These are phyloP conservation scores for Arthrocladium fulminans DNA, from an alignment of 2,329 filamentous ascomycete species.

Conservation along the genomic window DNA sequence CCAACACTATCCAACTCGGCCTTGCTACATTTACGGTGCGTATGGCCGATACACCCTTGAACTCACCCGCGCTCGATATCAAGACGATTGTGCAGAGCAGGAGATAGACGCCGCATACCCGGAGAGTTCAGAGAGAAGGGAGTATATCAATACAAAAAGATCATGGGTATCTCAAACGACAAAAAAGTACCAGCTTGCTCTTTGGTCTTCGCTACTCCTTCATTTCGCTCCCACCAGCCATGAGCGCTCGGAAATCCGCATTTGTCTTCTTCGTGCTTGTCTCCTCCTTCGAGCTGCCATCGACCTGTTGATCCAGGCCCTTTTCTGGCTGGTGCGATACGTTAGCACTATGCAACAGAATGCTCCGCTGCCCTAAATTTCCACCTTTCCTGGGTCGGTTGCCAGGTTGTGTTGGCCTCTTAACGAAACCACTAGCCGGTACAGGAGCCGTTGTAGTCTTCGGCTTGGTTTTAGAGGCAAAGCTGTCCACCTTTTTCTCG, in stretches of 20 bases:
- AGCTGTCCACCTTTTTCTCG: constrained; percentile 35
- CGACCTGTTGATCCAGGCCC: background rate
- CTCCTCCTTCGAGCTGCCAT: background rate
- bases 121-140: no score
- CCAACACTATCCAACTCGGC: no score
- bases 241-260: constrained; percentile 6
- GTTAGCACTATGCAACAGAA: background rate
- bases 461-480: constrained; percentile 32
- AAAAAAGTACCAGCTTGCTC: no score
- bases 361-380: constrained; percentile 5
- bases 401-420: constrained; percentile 6
- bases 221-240: background rate
- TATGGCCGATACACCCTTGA: no score
- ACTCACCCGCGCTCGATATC: no score
- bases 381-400: constrained; percentile 6
- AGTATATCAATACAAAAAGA: no score
- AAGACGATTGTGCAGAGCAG: no score
- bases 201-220: background rate
- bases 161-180: no score
- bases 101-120: no score
- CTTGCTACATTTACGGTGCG: no score
- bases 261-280: constrained; percentile 1
- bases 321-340: background rate
- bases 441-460: constrained; percentile 16
- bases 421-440: constrained; percentile 30